phyloP scores from a whole-genome alignment of 805 yeast species.

The Candida verbasci region DNA sequence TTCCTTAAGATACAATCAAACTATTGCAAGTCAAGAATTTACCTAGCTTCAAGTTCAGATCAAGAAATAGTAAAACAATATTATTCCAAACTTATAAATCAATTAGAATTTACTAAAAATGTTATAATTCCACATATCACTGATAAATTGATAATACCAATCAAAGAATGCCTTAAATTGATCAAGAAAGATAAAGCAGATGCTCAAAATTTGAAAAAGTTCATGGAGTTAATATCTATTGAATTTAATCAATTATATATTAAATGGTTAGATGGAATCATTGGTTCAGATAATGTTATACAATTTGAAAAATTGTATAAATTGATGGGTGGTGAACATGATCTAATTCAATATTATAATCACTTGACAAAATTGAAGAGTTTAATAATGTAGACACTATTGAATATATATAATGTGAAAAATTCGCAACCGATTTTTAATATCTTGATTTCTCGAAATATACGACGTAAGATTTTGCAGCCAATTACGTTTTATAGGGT shows the following conservation, averaged over 20 bases:
- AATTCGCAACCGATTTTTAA: too few relatives aligned
- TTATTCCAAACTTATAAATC: constrained; percentile 5
- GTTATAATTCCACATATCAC: constrained; percentile 3
- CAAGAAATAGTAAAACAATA: constrained; percentile 1
- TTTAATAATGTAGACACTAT: constrained; percentile 2
- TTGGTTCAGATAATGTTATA: constrained; percentile 14
- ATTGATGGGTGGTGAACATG: constrained; percentile 2
- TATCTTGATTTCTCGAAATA: too few relatives aligned
- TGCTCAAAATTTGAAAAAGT: constrained; percentile 1
- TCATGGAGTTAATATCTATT: constrained; percentile 8
- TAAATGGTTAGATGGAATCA: constrained; percentile 12
- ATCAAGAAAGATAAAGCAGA: constrained; percentile 3
- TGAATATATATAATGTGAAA: too few relatives aligned
- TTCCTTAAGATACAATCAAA: constrained; percentile 6
- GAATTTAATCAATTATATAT: constrained; percentile 11
- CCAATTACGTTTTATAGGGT: too few relatives aligned
- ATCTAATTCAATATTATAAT: constrained; percentile 6
- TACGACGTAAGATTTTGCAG: too few relatives aligned
- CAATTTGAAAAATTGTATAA: constrained; percentile 11
- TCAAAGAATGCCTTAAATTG: constrained; percentile 5
- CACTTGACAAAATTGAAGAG: constrained; percentile 8
- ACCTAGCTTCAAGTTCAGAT: neutral
- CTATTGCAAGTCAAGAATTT: constrained; percentile 6
- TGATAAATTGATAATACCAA: constrained; percentile 6
- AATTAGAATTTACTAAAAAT: constrained; percentile 5